phyloP scores from a whole-genome alignment of 768 basidiomycete species.

The Leccinum longicurvipes region DNA sequence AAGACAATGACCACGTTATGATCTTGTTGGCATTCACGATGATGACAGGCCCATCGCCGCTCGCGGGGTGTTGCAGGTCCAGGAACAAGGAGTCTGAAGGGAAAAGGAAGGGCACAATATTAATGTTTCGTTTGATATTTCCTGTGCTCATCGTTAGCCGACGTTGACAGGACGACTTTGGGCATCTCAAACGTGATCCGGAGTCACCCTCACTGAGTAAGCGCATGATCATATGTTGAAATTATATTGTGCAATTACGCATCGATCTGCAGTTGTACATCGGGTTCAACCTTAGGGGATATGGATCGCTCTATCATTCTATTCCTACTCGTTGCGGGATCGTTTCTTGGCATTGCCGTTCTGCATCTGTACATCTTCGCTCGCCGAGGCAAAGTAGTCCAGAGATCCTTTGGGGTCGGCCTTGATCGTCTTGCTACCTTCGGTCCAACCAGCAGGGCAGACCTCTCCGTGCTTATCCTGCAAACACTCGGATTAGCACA shows the following conservation, averaged over 20 bases:
- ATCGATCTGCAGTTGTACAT: background rate
- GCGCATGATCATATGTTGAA: background rate
- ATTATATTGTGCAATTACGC: background rate
- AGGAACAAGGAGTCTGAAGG: no score
- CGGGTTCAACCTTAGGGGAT: background rate
- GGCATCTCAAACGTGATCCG: background rate
- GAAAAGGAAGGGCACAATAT: background rate
- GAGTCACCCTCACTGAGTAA: no score
- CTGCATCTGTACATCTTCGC: slow-evolving; percentile 27
- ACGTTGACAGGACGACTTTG: background rate
- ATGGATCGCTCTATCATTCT: background rate
- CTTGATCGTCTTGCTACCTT: slow-evolving; percentile 81
- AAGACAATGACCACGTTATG: background rate
- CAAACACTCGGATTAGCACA: background rate
- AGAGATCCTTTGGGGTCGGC: slow-evolving; percentile 67
- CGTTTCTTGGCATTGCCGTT: slow-evolving; percentile 55
- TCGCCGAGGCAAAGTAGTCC: slow-evolving; percentile 60
- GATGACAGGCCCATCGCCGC: background rate
- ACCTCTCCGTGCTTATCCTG: slow-evolving; percentile 87
- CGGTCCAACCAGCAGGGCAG: slow-evolving; percentile 88
- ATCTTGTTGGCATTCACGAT: background rate
- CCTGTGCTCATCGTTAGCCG: background rate
- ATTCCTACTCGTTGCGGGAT: slow-evolving; percentile 45
- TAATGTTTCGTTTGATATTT: no score
- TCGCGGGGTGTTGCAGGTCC: no score